Evolutionary conservation across 2,329 filamentous ascomycete species (phyloP).

Genomic region (Aspergillus pseudonomiae): DNA sequence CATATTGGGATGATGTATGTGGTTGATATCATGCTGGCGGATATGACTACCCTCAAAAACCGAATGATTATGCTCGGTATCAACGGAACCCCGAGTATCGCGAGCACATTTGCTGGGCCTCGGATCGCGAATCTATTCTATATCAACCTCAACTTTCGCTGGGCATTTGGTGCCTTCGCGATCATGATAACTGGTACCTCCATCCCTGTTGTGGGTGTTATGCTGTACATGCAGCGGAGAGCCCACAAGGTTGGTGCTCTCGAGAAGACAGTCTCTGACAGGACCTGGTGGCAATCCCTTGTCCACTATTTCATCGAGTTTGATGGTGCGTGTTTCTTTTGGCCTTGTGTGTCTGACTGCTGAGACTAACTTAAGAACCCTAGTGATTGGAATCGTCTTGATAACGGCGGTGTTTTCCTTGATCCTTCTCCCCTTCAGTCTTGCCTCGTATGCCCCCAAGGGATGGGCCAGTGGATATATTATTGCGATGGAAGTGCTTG

Average conservation of each 20-base stretch:
- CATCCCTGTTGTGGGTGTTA: background rate
- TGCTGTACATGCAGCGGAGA: background rate
- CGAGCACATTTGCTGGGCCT: background rate
- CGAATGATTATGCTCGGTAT: background rate
- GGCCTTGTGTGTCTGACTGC: fast-evolving
- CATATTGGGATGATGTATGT: background rate
- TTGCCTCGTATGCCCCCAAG: background rate
- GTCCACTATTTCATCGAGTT: background rate
- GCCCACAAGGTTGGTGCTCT: background rate
- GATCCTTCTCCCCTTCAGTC: conserved; percentile 3
- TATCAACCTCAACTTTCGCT: background rate
- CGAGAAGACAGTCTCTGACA: background rate
- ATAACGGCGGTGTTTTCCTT: conserved; percentile 3
- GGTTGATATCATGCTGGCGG: background rate
- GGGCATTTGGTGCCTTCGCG: background rate
- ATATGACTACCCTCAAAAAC: background rate
- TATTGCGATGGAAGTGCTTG: background rate
- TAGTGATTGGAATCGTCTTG: conserved; percentile 1
- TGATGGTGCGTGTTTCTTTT: background rate
- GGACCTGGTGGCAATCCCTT: background rate
- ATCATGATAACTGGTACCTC: background rate
- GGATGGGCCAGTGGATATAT: background rate
- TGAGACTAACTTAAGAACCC: background rate
- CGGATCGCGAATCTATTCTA: background rate
- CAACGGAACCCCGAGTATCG: background rate